Evolutionary conservation across 441 rosid species (phyloP), one percentile per base, ranked within the genome.

Genomic region (Euphorbia schlechtendalii): DNA sequence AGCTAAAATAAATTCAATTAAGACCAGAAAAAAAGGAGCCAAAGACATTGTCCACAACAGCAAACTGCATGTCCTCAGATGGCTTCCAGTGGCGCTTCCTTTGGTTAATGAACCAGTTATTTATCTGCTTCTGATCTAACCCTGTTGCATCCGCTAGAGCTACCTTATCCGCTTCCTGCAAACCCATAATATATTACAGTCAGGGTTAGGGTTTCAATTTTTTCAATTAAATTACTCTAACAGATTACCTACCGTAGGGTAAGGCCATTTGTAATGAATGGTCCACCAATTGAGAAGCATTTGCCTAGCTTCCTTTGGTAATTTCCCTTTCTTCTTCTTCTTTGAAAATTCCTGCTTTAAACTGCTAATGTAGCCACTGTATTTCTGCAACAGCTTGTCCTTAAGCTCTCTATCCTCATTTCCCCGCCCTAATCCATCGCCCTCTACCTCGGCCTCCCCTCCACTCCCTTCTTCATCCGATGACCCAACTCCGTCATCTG

Each of bases 401-500:
- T 83, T 86, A 25, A 83, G 60, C 56, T 76, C 78, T 56, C 67
- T 62, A 8, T 74, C 77, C 0, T 34, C 20, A 1, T 67, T 68
- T 68, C 83, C 73, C 15, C 68, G 71, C 63, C 78, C n/a, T n/a
- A n/a, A n/a, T n/a, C n/a, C n/a, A n/a, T n/a, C 68, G 71, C 63
- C 78, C 41, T 86, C 96, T n/a, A 27, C 75, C 58, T 82, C 83
- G 13, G 70, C 45, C 66, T 92, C 98, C 59, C 86, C 89, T 58
- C 83, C 94, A 52, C 96, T 86, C 2, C 74, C 53, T 46, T 89
- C 97, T 71, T 88, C 98, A 9, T 88, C 98, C 22, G 96, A 88
- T 28, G 40, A 72, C 14, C 72, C 84, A 43, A 87, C 84, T 43
- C 88, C 90, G 41, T 84, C 92, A 61, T 86, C 30, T 27, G 30